Evolutionary conservation across 495 filamentous ascomycete genomes (phyloP).

Genomic region (Margaritispora aquatica): DNA sequence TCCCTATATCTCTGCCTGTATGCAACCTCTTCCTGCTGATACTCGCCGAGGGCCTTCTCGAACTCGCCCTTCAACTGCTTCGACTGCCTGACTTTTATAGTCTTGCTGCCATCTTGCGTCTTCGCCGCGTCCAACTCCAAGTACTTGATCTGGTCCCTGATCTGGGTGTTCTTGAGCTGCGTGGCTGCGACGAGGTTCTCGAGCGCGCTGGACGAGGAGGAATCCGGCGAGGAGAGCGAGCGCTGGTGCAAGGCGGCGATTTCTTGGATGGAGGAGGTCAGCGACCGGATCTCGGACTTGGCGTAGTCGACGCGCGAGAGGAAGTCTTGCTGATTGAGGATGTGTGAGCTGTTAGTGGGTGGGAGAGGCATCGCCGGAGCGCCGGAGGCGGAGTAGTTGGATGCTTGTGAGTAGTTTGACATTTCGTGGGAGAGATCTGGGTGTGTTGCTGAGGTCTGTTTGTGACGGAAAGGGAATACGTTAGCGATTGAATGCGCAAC

Average conservation of each 20-base stretch:
- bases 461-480: neutral
- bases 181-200: constrained; percentile 56
- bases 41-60: constrained; percentile 54
- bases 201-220: constrained; percentile 30
- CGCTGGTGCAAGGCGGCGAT: constrained; percentile 57
- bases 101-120: constrained; percentile 44
- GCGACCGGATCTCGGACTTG: constrained; percentile 48
- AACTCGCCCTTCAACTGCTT: constrained; percentile 58
- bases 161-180: constrained; percentile 55
- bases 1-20: constrained; percentile 61
- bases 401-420: constrained; percentile 20
- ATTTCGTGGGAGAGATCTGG: constrained; percentile 18
- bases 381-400: constrained; percentile 19
- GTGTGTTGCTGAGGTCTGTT: constrained; percentile 6
- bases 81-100: constrained; percentile 55
- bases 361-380: constrained; percentile 14
- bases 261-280: constrained; percentile 46
- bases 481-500: neutral
- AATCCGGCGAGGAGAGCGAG: constrained; percentile 47
- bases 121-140: constrained; percentile 57
- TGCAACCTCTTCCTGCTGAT: constrained; percentile 56
- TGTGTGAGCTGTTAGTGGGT: no score
- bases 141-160: constrained; percentile 61
- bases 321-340: constrained; percentile 51
- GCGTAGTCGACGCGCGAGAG: constrained; percentile 51